A percentile compares a stretch with the other conserved stretches of the same genome.
Conservation (phyloP, 2,329 filamentous ascomycete species). For the Pleoardoris graminearum region DNA sequence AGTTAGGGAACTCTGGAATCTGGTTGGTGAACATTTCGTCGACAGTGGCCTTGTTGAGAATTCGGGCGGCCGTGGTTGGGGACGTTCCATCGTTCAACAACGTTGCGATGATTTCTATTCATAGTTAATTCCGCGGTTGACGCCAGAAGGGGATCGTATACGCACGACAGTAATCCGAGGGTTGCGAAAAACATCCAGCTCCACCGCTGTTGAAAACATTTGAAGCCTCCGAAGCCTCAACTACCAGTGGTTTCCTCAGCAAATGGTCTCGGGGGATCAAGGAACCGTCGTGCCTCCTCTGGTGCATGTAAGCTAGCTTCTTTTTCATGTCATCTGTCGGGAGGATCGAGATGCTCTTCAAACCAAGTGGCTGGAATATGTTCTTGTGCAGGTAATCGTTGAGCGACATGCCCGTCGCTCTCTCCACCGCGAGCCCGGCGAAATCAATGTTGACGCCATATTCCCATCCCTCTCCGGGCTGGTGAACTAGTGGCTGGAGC, state of each 20-base stretch:
- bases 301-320: slow-evolving; percentile 62
- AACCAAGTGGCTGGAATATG: slow-evolving; percentile 52
- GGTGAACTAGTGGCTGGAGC: too few relatives aligned
- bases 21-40: slow-evolving; percentile 69
- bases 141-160: too few relatives aligned
- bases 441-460: slow-evolving; percentile 58
- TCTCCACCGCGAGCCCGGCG: slow-evolving; percentile 54
- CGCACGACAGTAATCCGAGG: slow-evolving; percentile 58
- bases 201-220: slow-evolving; percentile 63
- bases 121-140: too few relatives aligned
- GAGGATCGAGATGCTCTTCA: slow-evolving; percentile 59
- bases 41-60: slow-evolving; percentile 62
- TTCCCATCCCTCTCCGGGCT: slow-evolving; percentile 52
- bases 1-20: slow-evolving; percentile 58
- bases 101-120: slow-evolving; percentile 59
- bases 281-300: slow-evolving; percentile 49
- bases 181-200: slow-evolving; percentile 62
- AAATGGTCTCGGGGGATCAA: slow-evolving; percentile 54
- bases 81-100: slow-evolving; percentile 67
- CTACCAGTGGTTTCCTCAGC: too few relatives aligned
- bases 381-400: slow-evolving; percentile 53
- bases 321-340: slow-evolving; percentile 58
- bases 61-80: slow-evolving; percentile 57
- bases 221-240: slow-evolving; percentile 36
- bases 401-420: slow-evolving; percentile 48